A percentile compares a stretch with the other conserved stretches of the same genome.
Evolutionary conservation across 2,329 filamentous ascomycete genomes (phyloP).

Genomic region (Exophiala aquamarina): DNA sequence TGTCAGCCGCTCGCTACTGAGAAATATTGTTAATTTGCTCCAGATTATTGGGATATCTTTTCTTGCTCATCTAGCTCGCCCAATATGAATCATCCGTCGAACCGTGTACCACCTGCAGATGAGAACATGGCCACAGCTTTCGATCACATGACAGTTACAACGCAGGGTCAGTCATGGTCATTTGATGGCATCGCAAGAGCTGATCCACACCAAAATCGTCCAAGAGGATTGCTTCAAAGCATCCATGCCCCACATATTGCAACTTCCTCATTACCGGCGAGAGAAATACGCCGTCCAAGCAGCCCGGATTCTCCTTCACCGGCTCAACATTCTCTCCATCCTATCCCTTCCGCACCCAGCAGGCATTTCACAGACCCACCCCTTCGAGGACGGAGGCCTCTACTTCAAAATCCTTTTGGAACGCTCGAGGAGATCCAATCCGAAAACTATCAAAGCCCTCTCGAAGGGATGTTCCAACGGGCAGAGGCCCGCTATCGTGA

Average conservation of each 20-base stretch:
- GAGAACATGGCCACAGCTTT: too few relatives aligned
- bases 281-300: not conserved
- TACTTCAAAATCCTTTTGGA: conserved; percentile 23
- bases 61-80: conserved; percentile 10
- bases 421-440: conserved; percentile 27
- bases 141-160: too few relatives aligned
- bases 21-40: conserved; percentile 23
- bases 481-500: conserved; percentile 26
- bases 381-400: not conserved
- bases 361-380: not conserved
- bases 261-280: too few relatives aligned
- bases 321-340: not conserved
- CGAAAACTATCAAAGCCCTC: conserved; percentile 26
- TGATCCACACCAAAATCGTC: too few relatives aligned
- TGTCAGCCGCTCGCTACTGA: conserved; percentile 11
- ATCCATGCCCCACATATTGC: too few relatives aligned
- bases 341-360: conserved; percentile 5
- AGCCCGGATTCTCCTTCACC: not conserved
- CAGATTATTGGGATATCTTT: conserved; percentile 24
- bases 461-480: conserved; percentile 24
- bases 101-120: too few relatives aligned
- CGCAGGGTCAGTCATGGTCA: not conserved
- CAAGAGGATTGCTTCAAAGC: too few relatives aligned
- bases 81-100: not conserved
- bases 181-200: conserved; percentile 1